These are phyloP conservation scores for Suillus fuscotomentosus DNA, from an alignment of 768 basidiomycete genomes.

Conservation along the genomic window DNA sequence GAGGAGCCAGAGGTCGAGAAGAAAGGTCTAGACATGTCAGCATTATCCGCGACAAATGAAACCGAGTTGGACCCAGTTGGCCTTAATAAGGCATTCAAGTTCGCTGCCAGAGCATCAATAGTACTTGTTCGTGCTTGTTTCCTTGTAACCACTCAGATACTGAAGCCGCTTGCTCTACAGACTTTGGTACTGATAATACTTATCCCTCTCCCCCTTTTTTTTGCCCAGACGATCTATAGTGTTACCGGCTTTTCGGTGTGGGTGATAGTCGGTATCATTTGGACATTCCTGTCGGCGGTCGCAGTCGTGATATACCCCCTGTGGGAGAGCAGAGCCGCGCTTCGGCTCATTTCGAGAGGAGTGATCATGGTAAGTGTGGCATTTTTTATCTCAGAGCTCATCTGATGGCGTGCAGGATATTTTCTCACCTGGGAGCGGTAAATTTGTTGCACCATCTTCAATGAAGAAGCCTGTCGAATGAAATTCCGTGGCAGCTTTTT, in stretches of 20 bases:
- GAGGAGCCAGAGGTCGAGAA: conserved; percentile 37
- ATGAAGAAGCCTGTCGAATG: not conserved
- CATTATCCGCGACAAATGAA: conserved; percentile 37
- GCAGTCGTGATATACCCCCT: conserved; percentile 83
- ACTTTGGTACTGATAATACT: conserved; percentile 64
- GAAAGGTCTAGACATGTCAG: conserved; percentile 29
- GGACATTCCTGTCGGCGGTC: conserved; percentile 77
- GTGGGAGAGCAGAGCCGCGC: conserved; percentile 74
- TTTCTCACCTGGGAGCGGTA: conserved; percentile 43
- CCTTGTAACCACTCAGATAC: not conserved
- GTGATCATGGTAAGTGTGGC: conserved; percentile 55
- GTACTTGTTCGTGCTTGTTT: conserved; percentile 46
- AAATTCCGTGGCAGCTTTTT: not conserved
- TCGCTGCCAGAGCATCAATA: conserved; percentile 76
- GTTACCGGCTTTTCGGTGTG: conserved; percentile 68
- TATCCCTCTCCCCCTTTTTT: conserved; percentile 86
- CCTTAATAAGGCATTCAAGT: conserved; percentile 73
- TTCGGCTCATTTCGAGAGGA: conserved; percentile 57
- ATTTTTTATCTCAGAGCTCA: not conserved
- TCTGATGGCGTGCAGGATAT: conserved; percentile 32
- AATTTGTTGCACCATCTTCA: conserved; percentile 23
- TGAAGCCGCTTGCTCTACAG: conserved; percentile 28
- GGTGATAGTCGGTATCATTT: conserved; percentile 80
- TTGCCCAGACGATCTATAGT: conserved; percentile 70
- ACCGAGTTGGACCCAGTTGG: conserved; percentile 62